Base-by-base conservation (phyloP, 2,329 filamentous ascomycete species). In the Fonsecaea pugnacius region DNA sequence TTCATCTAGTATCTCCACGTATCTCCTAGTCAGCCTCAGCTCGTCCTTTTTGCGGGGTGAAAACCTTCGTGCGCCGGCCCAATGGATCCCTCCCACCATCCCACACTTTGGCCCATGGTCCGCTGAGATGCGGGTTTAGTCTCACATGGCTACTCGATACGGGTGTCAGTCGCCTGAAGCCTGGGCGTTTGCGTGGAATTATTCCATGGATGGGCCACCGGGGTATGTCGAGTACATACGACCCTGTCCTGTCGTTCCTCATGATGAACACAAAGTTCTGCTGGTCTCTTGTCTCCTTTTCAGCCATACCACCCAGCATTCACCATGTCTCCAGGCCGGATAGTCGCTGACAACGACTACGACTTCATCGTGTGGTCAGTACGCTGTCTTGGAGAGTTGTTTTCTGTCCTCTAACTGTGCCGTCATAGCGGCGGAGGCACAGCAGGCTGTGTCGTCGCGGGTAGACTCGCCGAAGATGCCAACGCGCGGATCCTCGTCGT, bases 391-490 rank as follows among this genome's bases (percentile, higher is more conserved):
- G 7, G 4, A 14, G 1, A n/a, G 7, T 43, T 24, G 21, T 43
- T 43, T 33, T 3, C 35, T 21, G 8, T 32, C 48, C 21, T 14
- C 50, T 60, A 36, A 60, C 46, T 4, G 9, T 32, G 12, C 33
- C 14, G 1, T n/a, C 46, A n/a, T 16, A 69, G 65, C 57, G 79
- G 80, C 59, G 80, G 79, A 40, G 81, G 81, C 6, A 83, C 81
- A 6, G 75, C 80, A 4, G 81, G 81, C 21, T 82, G 80, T 68
- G 81, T 83, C 1, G 77, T 83, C 36, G 81, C 81, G 24, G 78
- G 76, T 12, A 79, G 81, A 14, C 74, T 83, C 1, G 79, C 80
- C 0, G 80, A 82, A 68, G 78, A 81, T 36, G 72, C 73, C 2
- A 73, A 78, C 59, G 71, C 77, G 4, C 76, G 70, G 4, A 72